Evolutionary conservation across 2,329 filamentous ascomycete genomes (phyloP).

Genomic region (Trichophyton benhamiae): DNA sequence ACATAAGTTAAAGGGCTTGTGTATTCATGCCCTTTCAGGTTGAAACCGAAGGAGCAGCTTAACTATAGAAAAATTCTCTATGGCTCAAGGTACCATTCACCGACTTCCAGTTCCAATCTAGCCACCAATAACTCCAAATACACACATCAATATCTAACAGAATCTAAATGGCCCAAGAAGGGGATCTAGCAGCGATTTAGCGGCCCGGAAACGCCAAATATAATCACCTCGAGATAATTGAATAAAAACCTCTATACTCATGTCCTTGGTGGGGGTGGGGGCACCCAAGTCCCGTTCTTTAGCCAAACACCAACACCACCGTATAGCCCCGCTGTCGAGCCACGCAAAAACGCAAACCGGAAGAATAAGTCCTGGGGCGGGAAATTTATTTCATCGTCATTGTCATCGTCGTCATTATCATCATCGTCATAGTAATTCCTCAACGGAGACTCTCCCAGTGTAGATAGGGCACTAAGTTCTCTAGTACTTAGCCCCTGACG

Average conservation of each 20-base stretch:
- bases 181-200: neutral
- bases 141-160: neutral
- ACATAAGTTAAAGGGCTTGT: neutral
- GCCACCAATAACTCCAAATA: neutral
- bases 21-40: neutral
- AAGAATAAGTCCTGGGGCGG: slow-evolving; percentile 34
- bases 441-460: neutral
- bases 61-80: neutral
- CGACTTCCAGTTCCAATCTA: neutral
- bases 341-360: slow-evolving; percentile 36
- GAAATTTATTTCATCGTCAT: slow-evolving; percentile 15
- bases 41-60: neutral
- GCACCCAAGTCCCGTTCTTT: slow-evolving; percentile 13
- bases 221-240: neutral
- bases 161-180: neutral
- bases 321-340: slow-evolving; percentile 29
- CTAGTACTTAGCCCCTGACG: slow-evolving; percentile 28
- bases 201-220: neutral
- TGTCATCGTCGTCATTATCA: neutral
- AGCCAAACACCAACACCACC: slow-evolving; percentile 30
- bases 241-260: slow-evolving; percentile 3
- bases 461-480: slow-evolving; percentile 9
- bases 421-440: slow-evolving; percentile 2
- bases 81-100: no score
- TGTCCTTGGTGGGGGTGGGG: slow-evolving; percentile 13